These are phyloP conservation scores for Trichoderma sp. DNA, from an alignment of 2,329 filamentous ascomycete species.

Conservation along the genomic window DNA sequence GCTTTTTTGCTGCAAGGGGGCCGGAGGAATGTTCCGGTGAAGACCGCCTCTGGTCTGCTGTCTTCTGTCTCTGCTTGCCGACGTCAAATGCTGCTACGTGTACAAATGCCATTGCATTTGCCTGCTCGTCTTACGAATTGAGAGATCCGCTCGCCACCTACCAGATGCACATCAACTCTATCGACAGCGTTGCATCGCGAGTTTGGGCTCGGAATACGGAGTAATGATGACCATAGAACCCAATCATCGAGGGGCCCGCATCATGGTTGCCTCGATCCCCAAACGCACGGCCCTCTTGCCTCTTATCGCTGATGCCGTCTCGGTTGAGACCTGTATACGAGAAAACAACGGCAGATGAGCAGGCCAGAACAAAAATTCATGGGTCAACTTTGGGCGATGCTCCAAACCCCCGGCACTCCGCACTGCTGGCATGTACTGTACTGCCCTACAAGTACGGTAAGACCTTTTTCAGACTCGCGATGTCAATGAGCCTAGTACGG, in stretches of 20 bases:
- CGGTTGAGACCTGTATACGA: background rate
- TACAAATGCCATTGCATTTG: background rate
- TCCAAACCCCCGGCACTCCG: background rate
- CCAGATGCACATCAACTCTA: background rate
- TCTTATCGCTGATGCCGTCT: constrained; percentile 20
- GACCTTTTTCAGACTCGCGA: background rate
- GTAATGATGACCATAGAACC: constrained; percentile 25
- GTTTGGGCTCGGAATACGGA: constrained; percentile 21
- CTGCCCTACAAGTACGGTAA: background rate
- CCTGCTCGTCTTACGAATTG: background rate
- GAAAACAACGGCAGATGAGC: background rate
- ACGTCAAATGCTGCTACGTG: background rate
- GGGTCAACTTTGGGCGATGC: background rate
- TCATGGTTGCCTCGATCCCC: constrained; percentile 13
- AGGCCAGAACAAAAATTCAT: background rate
- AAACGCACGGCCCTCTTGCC: constrained; percentile 12
- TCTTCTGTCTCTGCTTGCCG: background rate
- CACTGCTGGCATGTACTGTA: background rate
- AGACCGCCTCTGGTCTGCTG: background rate
- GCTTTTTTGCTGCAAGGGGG: constrained; percentile 3
- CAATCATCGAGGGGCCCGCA: constrained; percentile 12
- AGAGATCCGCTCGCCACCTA: too few species aligned
- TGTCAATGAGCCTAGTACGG: background rate
- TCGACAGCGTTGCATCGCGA: background rate
- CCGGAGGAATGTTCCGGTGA: background rate